Evolutionary conservation across 2,329 filamentous ascomycete genomes (phyloP).

Genomic region (Aspergillus vadensis): DNA sequence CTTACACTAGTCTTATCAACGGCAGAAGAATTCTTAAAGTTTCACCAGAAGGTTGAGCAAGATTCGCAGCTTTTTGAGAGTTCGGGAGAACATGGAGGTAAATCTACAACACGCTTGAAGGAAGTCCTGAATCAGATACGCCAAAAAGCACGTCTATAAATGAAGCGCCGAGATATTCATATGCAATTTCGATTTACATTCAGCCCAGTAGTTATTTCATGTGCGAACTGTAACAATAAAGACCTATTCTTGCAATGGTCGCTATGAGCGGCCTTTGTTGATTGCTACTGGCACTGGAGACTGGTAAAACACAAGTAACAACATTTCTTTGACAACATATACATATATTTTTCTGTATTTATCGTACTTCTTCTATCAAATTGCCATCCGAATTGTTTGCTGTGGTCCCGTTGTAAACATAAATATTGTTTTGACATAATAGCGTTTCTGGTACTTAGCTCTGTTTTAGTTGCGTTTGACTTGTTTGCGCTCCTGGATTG

Average conservation of each 20-base stretch:
- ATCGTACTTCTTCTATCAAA: neutral
- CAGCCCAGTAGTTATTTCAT: no score
- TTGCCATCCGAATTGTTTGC: neutral
- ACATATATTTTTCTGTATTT: neutral
- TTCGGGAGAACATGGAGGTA: conserved; percentile 51
- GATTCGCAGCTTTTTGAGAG: conserved; percentile 44
- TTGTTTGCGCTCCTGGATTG: conserved; percentile 20
- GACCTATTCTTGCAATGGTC: no score
- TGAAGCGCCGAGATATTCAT: neutral
- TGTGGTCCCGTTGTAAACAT: neutral
- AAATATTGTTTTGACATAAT: conserved; percentile 1
- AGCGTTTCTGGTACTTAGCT: neutral
- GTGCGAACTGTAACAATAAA: no score
- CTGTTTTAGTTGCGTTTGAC: conserved; percentile 14
- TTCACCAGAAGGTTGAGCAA: conserved; percentile 62
- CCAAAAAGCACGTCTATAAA: neutral
- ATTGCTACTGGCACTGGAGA: no score
- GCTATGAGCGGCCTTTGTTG: no score
- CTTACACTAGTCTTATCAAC: conserved; percentile 57
- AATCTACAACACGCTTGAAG: conserved; percentile 58
- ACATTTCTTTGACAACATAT: no score
- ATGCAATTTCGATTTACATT: neutral
- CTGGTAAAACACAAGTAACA: no score
- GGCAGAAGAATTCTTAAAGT: conserved; percentile 63
- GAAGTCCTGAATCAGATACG: conserved; percentile 52